phyloP scores from a whole-genome alignment of 495 filamentous ascomycete genomes.

The Tuber microsphaerosporum region DNA sequence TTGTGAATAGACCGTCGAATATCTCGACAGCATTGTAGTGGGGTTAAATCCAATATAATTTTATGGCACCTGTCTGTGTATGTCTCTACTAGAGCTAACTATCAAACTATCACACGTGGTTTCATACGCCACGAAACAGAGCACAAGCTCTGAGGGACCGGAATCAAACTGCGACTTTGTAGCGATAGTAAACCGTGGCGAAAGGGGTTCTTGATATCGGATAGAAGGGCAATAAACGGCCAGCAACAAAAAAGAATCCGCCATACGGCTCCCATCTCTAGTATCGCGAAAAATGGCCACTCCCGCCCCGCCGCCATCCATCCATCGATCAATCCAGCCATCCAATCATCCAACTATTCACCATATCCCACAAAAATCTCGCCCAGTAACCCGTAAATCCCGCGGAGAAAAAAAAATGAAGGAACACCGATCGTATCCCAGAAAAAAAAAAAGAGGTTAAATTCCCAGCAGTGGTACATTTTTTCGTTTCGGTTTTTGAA shows the following conservation, averaged over 20 bases:
- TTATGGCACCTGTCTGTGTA: neutral
- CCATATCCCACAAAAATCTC: neutral
- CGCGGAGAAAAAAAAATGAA: neutral
- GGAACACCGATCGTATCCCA: neutral
- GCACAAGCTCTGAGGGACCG: neutral
- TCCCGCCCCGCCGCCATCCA: neutral
- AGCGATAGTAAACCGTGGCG: neutral
- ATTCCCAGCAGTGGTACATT: slow-evolving; percentile 6
- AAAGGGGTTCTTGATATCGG: neutral
- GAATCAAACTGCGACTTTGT: neutral
- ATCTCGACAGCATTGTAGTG: neutral
- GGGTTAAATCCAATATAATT: neutral
- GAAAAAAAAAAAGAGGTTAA: slow-evolving; percentile 11
- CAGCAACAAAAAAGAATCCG: neutral
- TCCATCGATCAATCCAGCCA: neutral
- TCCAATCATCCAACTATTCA: neutral
- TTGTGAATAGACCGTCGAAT: neutral
- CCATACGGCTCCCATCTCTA: neutral
- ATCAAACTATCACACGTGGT: neutral
- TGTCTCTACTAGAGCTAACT: neutral
- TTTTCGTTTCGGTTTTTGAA: slow-evolving; percentile 14
- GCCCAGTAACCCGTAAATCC: neutral
- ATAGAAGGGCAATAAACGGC: neutral
- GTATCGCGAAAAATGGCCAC: neutral
- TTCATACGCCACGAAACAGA: neutral